phyloP scores from a whole-genome alignment of 306 rosid genomes.

The Vicia sativa region DNA sequence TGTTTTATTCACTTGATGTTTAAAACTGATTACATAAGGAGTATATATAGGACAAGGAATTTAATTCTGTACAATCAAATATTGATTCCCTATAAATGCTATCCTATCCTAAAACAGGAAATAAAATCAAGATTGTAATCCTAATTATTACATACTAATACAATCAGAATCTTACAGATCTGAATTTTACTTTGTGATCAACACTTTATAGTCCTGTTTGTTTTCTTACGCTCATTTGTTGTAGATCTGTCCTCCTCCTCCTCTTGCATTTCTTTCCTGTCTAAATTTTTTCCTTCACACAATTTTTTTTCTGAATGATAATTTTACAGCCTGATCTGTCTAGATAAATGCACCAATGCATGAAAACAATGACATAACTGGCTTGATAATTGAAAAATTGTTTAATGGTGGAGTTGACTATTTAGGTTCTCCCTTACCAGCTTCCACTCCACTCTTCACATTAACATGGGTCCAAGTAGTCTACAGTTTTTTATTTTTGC shows the following conservation, averaged over 20 bases:
- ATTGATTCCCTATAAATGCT: no score
- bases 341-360: neutral
- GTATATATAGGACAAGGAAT: no score
- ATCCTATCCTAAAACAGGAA: no score
- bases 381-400: slow-evolving; percentile 8
- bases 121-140: no score
- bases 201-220: slow-evolving; percentile 14
- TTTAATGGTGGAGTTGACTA: neutral
- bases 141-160: no score
- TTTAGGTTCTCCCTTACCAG: slow-evolving; percentile 8
- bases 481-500: neutral
- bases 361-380: slow-evolving; percentile 23
- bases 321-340: neutral
- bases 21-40: no score
- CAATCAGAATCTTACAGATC: no score
- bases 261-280: neutral
- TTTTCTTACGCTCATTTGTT: slow-evolving; percentile 11
- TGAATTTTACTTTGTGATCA: no score
- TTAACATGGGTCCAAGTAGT: slow-evolving; percentile 14
- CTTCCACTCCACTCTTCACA: slow-evolving; percentile 6
- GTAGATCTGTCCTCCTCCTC: slow-evolving; percentile 7
- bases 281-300: neutral
- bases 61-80: no score
- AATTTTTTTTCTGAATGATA: slow-evolving; percentile 2
- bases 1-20: no score